Base-by-base conservation (phyloP, 2,329 filamentous ascomycete genomes). In the Colletotrichum sp. region DNA sequence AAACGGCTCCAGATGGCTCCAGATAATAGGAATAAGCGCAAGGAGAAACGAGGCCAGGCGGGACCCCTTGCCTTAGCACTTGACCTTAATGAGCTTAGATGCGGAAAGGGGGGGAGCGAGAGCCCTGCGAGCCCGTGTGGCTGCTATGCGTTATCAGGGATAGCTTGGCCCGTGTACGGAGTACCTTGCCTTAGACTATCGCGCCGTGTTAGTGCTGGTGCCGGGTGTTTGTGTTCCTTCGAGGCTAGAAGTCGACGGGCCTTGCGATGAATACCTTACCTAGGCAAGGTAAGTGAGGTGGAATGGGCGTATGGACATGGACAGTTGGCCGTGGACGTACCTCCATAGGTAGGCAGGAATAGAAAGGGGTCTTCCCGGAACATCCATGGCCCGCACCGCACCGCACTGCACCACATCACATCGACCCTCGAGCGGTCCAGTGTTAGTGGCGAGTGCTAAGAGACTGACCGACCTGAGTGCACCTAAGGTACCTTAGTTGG, bases 1-100 rank as follows among this genome's bases (percentile, higher is more conserved):
- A 32, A 30, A 30, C 30, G 44, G 65, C n/a, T 13, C 28, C 52
- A 9, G 72, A 52, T n/a, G 39, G 26, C 57, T 55, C 57, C 32
- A 68, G 64, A 68, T n/a, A 68, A 68, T 59, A 73, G 73, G 21
- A 73, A 76, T 73, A 68, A 73, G 73, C 63, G 70, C 59, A 73
- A 63, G 44, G 65, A 60, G 64, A 68, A 69, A 73, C 70, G 26
- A 57, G 36, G 34, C 57, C 32, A 52, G 55, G 57, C 32, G 28
- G 32, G 44, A 24, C 57, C 73, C 64, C 70, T 64, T 73, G 44
- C 64, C 63, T 64, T 26, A 24, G 34, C 57, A 44, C 64, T 18
- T 65, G 64, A 16, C 70, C 34, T 2, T 16, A 68, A 64, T 21
- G 36, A 39, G 66, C 52, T 60, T 68, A 68, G 32, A 26, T 62